Base-by-base conservation (phyloP, 2,329 filamentous ascomycete species). In the Fusarium musae region DNA sequence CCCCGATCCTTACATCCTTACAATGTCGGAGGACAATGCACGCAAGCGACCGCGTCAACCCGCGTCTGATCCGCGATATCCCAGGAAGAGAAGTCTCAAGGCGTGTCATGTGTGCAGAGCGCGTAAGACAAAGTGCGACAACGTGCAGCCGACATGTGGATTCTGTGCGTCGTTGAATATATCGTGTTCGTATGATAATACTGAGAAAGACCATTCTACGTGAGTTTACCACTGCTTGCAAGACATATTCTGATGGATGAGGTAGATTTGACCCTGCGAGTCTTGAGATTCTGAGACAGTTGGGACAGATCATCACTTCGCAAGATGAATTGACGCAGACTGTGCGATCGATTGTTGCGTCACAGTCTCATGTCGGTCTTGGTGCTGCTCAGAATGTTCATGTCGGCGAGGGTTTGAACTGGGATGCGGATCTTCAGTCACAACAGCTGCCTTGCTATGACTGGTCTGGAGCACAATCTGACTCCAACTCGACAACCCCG, bases 71-170 rank as follows among this genome's bases (percentile, higher is more conserved):
- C 34, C 66, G 8, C 69, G 69, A 13, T 78, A 78, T 49, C 77
- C 77, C 16, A 70, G 82, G 17, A 82, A 81, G 64, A 75, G 81
- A 26, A 81, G 80, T 36, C 69, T 81, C 12, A 78, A 75, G 30
- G 82, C 81, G 8, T 83, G 82, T 37, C 78, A 81, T 61, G 78
- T 81, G 4, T 83, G 82, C 73, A 79, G 82, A 4, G 77, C 78
- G 9, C 71, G 81, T 15, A 81, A 82, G 67, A 83, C 80, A 28
- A 83, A 83, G 58, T 83, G 82, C 69, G 82, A 83, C 62, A 83
- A 83, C 60, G 76, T 77, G 12, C 79, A 80, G 44, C 82, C 81
- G 6, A 78, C 78, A 0, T 83, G 81, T 62, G 81, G 81, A 13
- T 83, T 82, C 46, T 83, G 81, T 64, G 73, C 75, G 21, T 78